Conservation (phyloP, 495 filamentous ascomycete species). For the Penicillium manginii region DNA sequence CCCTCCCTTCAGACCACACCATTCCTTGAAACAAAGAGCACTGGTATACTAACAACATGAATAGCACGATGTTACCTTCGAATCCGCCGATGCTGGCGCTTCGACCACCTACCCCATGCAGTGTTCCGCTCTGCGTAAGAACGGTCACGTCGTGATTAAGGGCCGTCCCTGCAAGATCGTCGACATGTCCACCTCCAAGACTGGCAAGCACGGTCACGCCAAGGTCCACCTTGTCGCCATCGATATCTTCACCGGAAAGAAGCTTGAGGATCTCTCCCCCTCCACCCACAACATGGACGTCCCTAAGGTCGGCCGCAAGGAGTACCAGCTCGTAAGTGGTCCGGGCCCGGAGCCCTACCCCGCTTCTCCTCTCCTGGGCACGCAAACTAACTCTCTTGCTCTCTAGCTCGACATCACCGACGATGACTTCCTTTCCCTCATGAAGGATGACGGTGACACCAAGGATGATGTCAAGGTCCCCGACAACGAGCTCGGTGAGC, state of each 20-base stretch:
- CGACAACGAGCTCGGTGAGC: slow-evolving; percentile 82
- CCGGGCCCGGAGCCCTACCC: not conserved
- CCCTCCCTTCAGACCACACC: slow-evolving; percentile 6
- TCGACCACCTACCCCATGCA: slow-evolving; percentile 96
- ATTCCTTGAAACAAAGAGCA: no score
- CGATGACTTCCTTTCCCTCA: slow-evolving; percentile 89
- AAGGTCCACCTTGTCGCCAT: slow-evolving; percentile 97
- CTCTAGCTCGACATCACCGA: slow-evolving; percentile 81
- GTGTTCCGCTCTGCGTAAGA: slow-evolving; percentile 99
- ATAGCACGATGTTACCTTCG: slow-evolving; percentile 90
- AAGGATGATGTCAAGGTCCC: slow-evolving; percentile 97
- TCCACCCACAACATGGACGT: slow-evolving; percentile 99
- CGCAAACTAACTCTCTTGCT: not conserved
- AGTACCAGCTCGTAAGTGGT: slow-evolving; percentile 87
- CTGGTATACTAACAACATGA: slow-evolving; percentile 12
- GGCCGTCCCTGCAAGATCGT: slow-evolving; percentile 99
- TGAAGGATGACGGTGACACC: slow-evolving; percentile 75
- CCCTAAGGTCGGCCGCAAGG: slow-evolving; percentile 83
- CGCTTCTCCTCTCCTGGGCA: not conserved
- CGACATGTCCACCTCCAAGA: slow-evolving; percentile 99
- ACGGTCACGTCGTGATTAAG: slow-evolving; percentile 98
- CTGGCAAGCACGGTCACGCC: slow-evolving; percentile 99
- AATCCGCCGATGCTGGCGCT: slow-evolving; percentile 89
- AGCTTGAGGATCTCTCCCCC: slow-evolving; percentile 97
- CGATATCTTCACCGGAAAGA: slow-evolving; percentile 99